Evolutionary conservation across 768 basidiomycete genomes (phyloP), one percentile per base, ranked within the genome.

Genomic region (Rhizopogon salebrosus): DNA sequence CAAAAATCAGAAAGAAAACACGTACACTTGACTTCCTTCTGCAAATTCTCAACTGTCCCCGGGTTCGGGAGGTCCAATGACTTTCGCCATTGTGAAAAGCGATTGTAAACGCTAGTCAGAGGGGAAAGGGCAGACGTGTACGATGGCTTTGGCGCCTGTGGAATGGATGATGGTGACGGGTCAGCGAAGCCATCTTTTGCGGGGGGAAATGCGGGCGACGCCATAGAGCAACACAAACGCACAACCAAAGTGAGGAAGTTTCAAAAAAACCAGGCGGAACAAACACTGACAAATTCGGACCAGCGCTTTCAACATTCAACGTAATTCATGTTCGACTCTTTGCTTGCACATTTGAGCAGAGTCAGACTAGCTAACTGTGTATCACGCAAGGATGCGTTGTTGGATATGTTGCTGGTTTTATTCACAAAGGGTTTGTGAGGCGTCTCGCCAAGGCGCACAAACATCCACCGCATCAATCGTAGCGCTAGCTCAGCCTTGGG

Each of bases 31-130:
- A 91, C 85, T 73, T 98, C 95, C 74, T 91, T 92, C 62, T 88
- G 87, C 57, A 98, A 77, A 68, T 90, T 92, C 79, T 98, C 95
- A 41, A 87, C 84, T 14, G 89, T 85, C 51, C 95, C 95, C n/a
- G 95, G 95, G 70, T 91, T 89, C 37, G 92, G 83, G 46, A 98
- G 75, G 43, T 84, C 88, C 58, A 95, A 77, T 57, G 83, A 79
- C 62, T 82, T 79, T 61, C 93, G 84, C 89, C 92, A 95, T 66
- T 80, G 74, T 54, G 86, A 78, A 70, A 95, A 84, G 53, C 85
- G 82, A 62, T 80, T 76, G 69, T 87, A 89, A 22, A 80, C 74
- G 68, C 77, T 82, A 48, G 79, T 77, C 53, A 92, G 71, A 24
- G 91, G 89, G 42, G 82, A 62, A 7, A 74, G 38, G 43, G 62